phyloP scores from a whole-genome alignment of 495 filamentous ascomycete species.

The Hyaloscypha finlandica region DNA sequence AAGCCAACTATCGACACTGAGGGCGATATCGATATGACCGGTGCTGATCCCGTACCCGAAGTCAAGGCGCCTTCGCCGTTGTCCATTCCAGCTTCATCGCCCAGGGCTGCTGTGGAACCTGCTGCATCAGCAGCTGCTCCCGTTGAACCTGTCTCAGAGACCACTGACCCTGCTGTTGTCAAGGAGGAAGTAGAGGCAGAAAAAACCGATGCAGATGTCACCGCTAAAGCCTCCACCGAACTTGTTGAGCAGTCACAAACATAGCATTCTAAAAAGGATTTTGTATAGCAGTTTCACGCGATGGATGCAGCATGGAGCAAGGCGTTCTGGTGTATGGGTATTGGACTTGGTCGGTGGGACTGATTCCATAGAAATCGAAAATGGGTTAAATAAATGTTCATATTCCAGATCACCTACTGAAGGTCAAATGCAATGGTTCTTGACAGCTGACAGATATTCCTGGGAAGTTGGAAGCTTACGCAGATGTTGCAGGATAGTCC shows the following conservation, averaged over 20 bases:
- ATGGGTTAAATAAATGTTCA: background rate
- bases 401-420: too few species aligned
- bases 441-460: too few species aligned
- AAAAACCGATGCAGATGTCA: conserved; percentile 33
- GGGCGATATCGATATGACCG: conserved; percentile 65
- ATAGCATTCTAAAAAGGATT: background rate
- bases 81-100: conserved; percentile 6
- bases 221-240: conserved; percentile 30
- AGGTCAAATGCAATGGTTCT: too few species aligned
- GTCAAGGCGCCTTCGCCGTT: conserved; percentile 19
- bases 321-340: background rate
- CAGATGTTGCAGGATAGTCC: too few species aligned
- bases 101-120: conserved; percentile 5
- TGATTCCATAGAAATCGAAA: background rate
- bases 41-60: conserved; percentile 31
- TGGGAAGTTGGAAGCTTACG: too few species aligned
- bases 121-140: conserved; percentile 16
- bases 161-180: conserved; percentile 14
- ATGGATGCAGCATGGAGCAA: background rate
- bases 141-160: background rate
- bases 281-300: background rate
- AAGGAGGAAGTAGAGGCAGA: conserved; percentile 36
- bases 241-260: conserved; percentile 23
- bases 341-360: background rate
- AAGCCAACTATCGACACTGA: conserved; percentile 52